Conservation (phyloP, 176 grass and related monocot species). For the Cocos nucifera region DNA sequence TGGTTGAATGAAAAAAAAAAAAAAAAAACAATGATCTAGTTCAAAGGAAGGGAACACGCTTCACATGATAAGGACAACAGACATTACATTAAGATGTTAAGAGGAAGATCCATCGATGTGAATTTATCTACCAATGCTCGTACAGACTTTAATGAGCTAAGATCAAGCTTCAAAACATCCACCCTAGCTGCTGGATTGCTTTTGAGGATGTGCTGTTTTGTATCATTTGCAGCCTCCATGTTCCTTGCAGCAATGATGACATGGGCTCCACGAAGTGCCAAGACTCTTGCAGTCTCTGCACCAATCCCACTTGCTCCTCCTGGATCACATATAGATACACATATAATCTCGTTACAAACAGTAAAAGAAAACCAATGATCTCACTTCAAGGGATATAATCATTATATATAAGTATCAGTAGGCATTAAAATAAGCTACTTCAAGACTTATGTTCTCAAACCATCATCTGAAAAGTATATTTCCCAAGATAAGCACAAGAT, state of each 20-base stretch:
- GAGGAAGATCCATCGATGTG: slow-evolving; percentile 69
- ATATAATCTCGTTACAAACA: neutral
- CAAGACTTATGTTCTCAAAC: too few relatives aligned
- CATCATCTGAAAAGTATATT: too few relatives aligned
- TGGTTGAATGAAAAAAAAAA: too few relatives aligned
- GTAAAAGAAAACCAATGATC: too few relatives aligned
- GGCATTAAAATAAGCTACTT: too few relatives aligned
- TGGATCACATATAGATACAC: slow-evolving; percentile 11
- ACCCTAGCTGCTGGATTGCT: slow-evolving; percentile 35
- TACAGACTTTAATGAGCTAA: slow-evolving; percentile 87
- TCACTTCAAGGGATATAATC: too few relatives aligned
- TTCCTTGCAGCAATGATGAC: slow-evolving; percentile 92
- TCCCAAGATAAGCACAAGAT: too few relatives aligned
- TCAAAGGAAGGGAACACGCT: neutral
- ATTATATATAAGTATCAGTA: too few relatives aligned
- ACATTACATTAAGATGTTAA: slow-evolving; percentile 87
- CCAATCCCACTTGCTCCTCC: slow-evolving; percentile 91
- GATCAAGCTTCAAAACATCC: slow-evolving; percentile 72
- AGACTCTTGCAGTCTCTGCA: slow-evolving; percentile 75
- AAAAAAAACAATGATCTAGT: too few relatives aligned
- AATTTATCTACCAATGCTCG: slow-evolving; percentile 55
- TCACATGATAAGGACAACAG: slow-evolving; percentile 4
- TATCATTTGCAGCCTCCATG: slow-evolving; percentile 66
- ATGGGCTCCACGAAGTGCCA: slow-evolving; percentile 78
- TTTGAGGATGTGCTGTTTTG: slow-evolving; percentile 43